A percentile compares a stretch with the other conserved stretches of the same genome.
phyloP scores from a whole-genome alignment of 2,329 filamentous ascomycete genomes.

The Cytospora chrysosperma region DNA sequence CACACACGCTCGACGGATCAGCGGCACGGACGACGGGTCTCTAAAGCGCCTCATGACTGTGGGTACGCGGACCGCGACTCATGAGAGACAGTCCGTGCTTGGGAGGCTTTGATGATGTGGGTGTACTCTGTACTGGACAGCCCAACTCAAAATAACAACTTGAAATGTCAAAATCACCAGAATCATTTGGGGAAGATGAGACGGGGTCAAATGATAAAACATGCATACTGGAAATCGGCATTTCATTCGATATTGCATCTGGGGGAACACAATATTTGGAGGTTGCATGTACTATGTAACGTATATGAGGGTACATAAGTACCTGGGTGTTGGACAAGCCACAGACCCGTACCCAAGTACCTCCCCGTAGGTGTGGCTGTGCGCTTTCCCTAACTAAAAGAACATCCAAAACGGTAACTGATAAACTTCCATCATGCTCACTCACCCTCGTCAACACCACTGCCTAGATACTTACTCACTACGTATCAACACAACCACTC shows the following conservation, averaged over 20 bases:
- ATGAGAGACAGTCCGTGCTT: conserved; percentile 17
- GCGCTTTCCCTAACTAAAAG: background rate
- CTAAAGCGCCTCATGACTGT: conserved; percentile 11
- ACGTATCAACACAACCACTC: conserved; percentile 6
- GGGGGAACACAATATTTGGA: background rate
- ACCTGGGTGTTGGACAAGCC: background rate
- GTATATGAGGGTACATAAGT: background rate
- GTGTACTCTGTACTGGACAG: too few species aligned
- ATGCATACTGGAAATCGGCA: background rate
- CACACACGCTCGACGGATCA: background rate
- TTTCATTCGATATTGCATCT: background rate
- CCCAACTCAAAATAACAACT: background rate
- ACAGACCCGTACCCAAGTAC: background rate
- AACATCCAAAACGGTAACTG: background rate
- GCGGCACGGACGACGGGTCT: background rate
- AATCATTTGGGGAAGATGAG: background rate
- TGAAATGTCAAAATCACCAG: background rate
- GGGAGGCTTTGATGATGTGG: background rate
- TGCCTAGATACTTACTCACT: too few species aligned
- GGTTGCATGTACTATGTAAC: conserved; percentile 2
- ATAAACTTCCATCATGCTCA: background rate
- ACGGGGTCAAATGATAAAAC: background rate
- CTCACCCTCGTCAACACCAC: background rate
- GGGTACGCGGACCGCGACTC: conserved; percentile 10
- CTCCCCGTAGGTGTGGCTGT: background rate